Evolutionary conservation across 192 early-diverging fungal genomes (phyloP), one percentile per base, ranked within the genome.

Genomic region (Entomortierella lignicola): DNA sequence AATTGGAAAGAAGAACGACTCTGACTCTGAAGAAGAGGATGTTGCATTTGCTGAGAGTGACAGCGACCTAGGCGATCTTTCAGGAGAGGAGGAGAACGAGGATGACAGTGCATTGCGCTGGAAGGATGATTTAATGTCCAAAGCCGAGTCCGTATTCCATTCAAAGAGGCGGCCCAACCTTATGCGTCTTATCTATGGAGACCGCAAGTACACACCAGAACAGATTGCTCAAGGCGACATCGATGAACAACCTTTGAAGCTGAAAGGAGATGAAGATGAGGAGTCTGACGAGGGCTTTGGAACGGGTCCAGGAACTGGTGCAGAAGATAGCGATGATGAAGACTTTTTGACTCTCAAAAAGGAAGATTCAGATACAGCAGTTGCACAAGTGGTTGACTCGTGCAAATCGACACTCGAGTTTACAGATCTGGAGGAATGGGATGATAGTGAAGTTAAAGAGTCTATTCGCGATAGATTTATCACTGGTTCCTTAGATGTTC

Each of bases 171-270:
- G 94, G 21, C 82, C 92, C 58, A 95, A 95, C 62, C 77, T 98
- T 44, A 96, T 97, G 95, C 88, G 95, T 34, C 72, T 96, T 0
- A 93, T 99, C 31, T 99, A 99, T 71, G 90, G 91, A 26, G 64
- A 80, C 8, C 66, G 69, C 31, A 84, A 86, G n/a, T 61, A 81
- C 37, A 66, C 83, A 0, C 77, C 88, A 2, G 86, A 92, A 25
- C 74, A 86, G 30, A 88, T 86, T 37, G 66, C 66, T 20, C 39
- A 60, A 5, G 80, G 82, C n/a, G 63, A 85, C 15, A 71, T 83
- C 29, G 66, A 72, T 18, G 68, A 86, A 27, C 54, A 63, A 53
- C 70, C 72, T 15, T 25, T 66, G 10, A 68, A 69, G 31, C 54
- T 77, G 4, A 58, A 34, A 26, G 55, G 44, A 10, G 47, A 71